A percentile compares a stretch with the other conserved stretches of the same genome.
phyloP scores from a whole-genome alignment of 208 protist genomes.

The Giardia duodenalis region DNA sequence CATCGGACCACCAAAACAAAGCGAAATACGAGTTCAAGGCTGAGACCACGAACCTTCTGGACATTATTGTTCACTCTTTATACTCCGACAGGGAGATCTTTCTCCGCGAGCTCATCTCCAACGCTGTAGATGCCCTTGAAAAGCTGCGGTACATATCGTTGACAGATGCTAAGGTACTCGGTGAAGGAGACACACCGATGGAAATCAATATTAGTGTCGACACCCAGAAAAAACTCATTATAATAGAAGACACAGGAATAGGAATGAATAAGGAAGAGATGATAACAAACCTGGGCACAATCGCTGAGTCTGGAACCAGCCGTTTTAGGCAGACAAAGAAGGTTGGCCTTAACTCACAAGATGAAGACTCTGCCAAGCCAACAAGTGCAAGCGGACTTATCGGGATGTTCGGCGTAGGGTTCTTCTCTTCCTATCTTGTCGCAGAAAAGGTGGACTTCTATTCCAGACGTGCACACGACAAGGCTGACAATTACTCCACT shows the following conservation, averaged over 20 bases:
- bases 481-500: too few relatives aligned
- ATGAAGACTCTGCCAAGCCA: too few relatives aligned
- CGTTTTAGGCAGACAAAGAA: too few relatives aligned
- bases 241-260: constrained; percentile 32
- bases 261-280: constrained; percentile 18
- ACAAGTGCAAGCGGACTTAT: too few relatives aligned
- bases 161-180: constrained; percentile 66
- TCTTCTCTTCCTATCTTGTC: too few relatives aligned
- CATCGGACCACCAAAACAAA: too few relatives aligned
- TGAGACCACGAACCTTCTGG: constrained; percentile 83
- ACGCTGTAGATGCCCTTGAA: constrained; percentile 93
- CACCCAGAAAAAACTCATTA: constrained; percentile 35
- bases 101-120: constrained; percentile 97
- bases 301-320: too few relatives aligned
- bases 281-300: not conserved
- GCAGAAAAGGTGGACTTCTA: too few relatives aligned
- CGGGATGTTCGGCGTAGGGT: too few relatives aligned
- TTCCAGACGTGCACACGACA: too few relatives aligned
- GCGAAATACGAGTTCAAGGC: constrained; percentile 73
- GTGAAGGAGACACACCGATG: constrained; percentile 35
- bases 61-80: constrained; percentile 94
- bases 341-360: too few relatives aligned
- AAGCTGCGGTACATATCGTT: constrained; percentile 93
- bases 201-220: constrained; percentile 34
- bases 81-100: constrained; percentile 98